These are phyloP conservation scores for Penicillium janthinellum DNA, from an alignment of 2,329 filamentous ascomycete genomes.

Conservation along the genomic window DNA sequence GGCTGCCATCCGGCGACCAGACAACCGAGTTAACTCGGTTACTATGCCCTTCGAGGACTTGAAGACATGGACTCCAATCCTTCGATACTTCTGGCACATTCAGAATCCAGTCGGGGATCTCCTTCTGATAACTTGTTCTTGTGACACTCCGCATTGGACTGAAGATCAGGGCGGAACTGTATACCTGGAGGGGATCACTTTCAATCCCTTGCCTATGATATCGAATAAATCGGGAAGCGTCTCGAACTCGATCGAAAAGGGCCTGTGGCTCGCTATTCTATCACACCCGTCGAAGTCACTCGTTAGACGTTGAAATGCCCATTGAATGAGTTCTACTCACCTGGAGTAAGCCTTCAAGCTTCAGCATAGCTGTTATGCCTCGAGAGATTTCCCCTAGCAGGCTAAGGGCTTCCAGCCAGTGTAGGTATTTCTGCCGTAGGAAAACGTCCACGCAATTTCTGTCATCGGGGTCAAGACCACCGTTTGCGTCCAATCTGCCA, in stretches of 20 bases:
- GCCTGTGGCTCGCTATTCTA: background rate
- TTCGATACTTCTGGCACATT: background rate
- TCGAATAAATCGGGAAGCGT: constrained; percentile 31
- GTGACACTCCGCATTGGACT: constrained; percentile 19
- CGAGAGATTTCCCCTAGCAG: too few relatives aligned
- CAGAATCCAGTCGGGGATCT: background rate
- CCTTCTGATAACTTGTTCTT: background rate
- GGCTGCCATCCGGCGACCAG: constrained; percentile 12
- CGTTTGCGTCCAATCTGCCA: background rate
- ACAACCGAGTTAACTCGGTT: background rate
- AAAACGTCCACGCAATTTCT: background rate
- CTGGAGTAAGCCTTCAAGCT: too few relatives aligned
- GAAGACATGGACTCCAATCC: background rate
- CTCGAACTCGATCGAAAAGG: constrained; percentile 16
- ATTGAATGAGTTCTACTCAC: too few relatives aligned
- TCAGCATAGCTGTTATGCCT: too few relatives aligned
- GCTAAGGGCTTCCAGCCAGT: too few relatives aligned
- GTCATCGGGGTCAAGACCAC: constrained; percentile 7
- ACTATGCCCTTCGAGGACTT: background rate
- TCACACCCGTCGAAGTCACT: background rate
- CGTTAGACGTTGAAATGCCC: constrained; percentile 14
- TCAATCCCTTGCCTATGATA: constrained; percentile 28
- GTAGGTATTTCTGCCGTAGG: too few relatives aligned
- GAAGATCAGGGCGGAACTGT: constrained; percentile 32
- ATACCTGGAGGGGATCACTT: constrained; percentile 30